Conservation (phyloP, 2,329 filamentous ascomycete genomes). For the Hymenoscyphus fructigenus region DNA sequence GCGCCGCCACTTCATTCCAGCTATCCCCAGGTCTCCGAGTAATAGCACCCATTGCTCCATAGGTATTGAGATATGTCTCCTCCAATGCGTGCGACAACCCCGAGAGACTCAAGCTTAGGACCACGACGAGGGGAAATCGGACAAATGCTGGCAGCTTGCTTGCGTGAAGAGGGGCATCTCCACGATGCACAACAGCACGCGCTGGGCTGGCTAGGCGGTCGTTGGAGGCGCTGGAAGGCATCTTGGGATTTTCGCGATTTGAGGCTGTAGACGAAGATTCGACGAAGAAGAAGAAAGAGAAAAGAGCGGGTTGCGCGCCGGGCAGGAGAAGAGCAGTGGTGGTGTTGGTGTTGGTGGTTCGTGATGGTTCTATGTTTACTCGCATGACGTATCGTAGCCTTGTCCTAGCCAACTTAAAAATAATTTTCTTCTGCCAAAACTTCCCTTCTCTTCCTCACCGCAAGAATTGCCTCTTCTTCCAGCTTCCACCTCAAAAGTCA, state of each 20-base stretch:
- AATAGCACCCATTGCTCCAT: slow-evolving; percentile 61
- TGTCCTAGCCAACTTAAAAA: background rate
- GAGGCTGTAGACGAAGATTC: background rate
- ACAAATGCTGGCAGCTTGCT: slow-evolving; percentile 42
- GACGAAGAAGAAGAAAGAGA: background rate
- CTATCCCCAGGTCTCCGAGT: slow-evolving; percentile 64
- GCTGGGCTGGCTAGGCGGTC: background rate
- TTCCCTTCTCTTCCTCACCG: background rate
- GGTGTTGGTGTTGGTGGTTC: background rate
- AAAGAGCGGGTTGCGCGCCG: background rate
- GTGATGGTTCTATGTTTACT: background rate
- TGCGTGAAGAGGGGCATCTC: slow-evolving; percentile 20
- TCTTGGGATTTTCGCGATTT: background rate
- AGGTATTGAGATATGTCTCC: slow-evolving; percentile 42
- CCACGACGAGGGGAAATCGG: slow-evolving; percentile 54
- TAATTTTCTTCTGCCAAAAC: background rate
- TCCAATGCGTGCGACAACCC: slow-evolving; percentile 63
- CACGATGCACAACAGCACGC: background rate
- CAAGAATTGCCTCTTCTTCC: background rate
- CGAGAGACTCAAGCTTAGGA: slow-evolving; percentile 61
- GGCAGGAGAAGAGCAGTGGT: background rate
- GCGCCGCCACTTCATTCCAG: slow-evolving; percentile 57
- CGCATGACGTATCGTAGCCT: background rate
- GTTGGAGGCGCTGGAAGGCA: background rate
- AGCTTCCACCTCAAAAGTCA: background rate